Evolutionary conservation across 176 grass and related monocot species (phyloP).

Genomic region (Oryza meridionalis): DNA sequence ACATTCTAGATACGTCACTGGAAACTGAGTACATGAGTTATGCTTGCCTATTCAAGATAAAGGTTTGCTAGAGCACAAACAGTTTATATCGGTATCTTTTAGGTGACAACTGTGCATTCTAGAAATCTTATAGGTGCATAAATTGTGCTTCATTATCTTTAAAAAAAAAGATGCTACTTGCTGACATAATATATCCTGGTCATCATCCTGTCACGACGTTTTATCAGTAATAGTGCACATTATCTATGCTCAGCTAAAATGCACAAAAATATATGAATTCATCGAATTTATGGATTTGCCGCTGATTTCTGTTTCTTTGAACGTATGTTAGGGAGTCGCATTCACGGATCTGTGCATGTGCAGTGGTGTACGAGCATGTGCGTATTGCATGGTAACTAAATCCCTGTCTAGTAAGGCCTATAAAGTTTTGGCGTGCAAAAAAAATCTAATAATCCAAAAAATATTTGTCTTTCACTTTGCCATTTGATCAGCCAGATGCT

Average conservation of each 20-base stretch:
- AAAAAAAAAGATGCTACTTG: neutral
- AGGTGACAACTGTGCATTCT: neutral
- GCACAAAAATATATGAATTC: neutral
- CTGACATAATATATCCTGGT: neutral
- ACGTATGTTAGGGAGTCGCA: no score
- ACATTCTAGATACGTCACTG: no score
- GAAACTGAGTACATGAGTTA: no score
- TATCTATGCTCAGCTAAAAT: neutral
- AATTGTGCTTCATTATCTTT: neutral
- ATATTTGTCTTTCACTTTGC: neutral
- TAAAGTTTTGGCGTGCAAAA: neutral
- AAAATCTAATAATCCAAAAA: neutral
- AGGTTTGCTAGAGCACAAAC: no score
- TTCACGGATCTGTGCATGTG: no score
- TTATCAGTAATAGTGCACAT: constrained; percentile 2
- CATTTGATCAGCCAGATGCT: neutral
- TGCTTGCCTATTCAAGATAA: no score
- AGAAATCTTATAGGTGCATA: neutral
- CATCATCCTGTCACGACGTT: neutral
- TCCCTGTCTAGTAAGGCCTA: neutral
- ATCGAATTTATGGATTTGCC: no score
- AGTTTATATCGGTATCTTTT: neutral
- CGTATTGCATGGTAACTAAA: neutral
- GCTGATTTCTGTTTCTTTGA: no score
- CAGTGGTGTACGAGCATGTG: no score